Conservation (phyloP, 805 yeast genomes). For the Priceomyces fermenticarens region DNA sequence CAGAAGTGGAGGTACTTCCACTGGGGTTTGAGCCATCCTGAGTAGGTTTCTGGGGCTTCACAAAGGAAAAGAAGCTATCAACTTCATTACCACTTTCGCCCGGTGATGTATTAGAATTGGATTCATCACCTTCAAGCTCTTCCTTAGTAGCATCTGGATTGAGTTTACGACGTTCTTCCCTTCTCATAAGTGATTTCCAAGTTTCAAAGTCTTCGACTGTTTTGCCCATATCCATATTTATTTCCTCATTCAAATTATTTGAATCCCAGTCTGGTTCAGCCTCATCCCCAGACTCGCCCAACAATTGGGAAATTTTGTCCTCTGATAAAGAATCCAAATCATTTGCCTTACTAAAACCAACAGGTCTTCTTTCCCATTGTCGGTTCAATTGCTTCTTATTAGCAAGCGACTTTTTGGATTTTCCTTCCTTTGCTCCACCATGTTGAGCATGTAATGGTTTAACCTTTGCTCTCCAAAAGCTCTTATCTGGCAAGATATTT, state of each 20-base stretch:
- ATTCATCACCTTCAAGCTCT: conserved; percentile 4
- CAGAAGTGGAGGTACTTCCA: conserved; percentile 6
- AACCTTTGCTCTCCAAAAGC: conserved; percentile 47
- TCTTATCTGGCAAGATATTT: conserved; percentile 41
- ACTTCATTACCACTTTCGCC: conserved; percentile 35
- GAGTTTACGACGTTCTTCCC: conserved; percentile 46
- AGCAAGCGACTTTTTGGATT: conserved; percentile 14
- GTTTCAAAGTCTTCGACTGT: conserved; percentile 57
- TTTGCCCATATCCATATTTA: conserved; percentile 39
- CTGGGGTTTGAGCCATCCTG: conserved; percentile 7
- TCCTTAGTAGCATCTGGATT: conserved; percentile 30
- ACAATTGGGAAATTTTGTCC: conserved; percentile 32
- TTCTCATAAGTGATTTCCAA: conserved; percentile 55
- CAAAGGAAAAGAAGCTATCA: conserved; percentile 42
- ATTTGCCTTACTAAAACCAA: conserved; percentile 15
- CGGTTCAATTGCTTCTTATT: conserved; percentile 17
- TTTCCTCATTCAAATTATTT: conserved; percentile 20
- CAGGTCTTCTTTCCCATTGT: conserved; percentile 29
- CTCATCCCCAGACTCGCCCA: conserved; percentile 35
- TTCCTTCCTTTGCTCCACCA: conserved; percentile 7
- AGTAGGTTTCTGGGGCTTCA: conserved; percentile 23
- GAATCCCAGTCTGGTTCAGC: conserved; percentile 40
- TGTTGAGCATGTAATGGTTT: conserved; percentile 8
- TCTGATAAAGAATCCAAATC: conserved; percentile 29
- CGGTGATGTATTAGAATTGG: conserved; percentile 7